These are phyloP conservation scores for Suillus sp. DNA, from an alignment of 768 basidiomycete genomes.

Conservation along the genomic window DNA sequence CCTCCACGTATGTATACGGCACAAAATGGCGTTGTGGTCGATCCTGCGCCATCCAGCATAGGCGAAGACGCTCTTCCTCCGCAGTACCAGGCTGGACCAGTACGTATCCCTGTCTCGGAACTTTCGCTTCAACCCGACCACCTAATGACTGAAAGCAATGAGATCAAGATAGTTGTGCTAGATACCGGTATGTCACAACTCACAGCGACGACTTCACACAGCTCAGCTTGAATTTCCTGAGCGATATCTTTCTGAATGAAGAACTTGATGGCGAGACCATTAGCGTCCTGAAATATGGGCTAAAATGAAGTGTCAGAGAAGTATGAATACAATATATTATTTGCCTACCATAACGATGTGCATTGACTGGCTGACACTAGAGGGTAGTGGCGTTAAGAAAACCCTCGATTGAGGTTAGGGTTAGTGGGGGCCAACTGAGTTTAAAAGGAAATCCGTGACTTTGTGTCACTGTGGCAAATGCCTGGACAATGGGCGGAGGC, in stretches of 20 bases:
- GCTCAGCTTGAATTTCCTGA: slow-evolving; percentile 65
- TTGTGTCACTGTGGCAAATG: background rate
- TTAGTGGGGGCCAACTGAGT: slow-evolving; percentile 20
- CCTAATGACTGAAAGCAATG: slow-evolving; percentile 57
- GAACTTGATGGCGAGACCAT: slow-evolving; percentile 74
- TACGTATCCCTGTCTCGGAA: slow-evolving; percentile 75
- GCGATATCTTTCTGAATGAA: slow-evolving; percentile 81
- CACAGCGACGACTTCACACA: slow-evolving; percentile 76
- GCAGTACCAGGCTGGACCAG: slow-evolving; percentile 66
- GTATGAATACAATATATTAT: background rate
- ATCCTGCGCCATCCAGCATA: slow-evolving; percentile 70
- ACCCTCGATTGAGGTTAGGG: slow-evolving; percentile 38
- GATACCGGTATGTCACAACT: slow-evolving; percentile 12
- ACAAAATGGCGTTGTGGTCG: slow-evolving; percentile 78
- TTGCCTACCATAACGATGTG: slow-evolving; percentile 10
- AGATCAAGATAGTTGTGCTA: slow-evolving; percentile 13
- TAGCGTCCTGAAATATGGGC: slow-evolving; percentile 74
- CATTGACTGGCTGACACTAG: slow-evolving; percentile 12
- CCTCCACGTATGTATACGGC: slow-evolving; percentile 79
- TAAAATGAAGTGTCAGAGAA: slow-evolving; percentile 25
- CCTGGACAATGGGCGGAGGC: background rate
- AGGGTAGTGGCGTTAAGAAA: slow-evolving; percentile 16
- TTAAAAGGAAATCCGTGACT: slow-evolving; percentile 3
- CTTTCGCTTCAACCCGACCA: slow-evolving; percentile 75
- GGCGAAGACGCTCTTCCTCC: slow-evolving; percentile 74